Percentiles rank a stretch among this genome's conserved stretches.
Conservation (phyloP, 2,329 filamentous ascomycete genomes). For the Pseudopyricularia javanii region DNA sequence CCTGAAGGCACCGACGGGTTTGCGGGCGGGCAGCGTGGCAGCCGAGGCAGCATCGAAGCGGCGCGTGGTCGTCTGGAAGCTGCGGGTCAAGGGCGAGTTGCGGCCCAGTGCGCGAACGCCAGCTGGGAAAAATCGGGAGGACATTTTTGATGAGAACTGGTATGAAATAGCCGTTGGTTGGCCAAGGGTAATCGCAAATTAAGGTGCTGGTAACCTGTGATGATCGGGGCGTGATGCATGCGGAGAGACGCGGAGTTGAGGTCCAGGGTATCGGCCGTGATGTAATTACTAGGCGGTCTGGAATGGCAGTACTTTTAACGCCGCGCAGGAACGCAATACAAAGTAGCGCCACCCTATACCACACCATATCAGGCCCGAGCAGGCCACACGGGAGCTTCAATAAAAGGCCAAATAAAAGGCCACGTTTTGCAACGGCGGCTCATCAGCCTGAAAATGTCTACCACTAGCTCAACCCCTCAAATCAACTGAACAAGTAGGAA, state of each 20-base stretch:
- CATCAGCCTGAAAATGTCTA: background rate
- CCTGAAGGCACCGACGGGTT: slow-evolving; percentile 48
- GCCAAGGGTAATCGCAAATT: background rate
- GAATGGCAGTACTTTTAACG: background rate
- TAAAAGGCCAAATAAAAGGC: background rate
- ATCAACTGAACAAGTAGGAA: background rate
- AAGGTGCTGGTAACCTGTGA: background rate
- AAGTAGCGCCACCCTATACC: background rate
- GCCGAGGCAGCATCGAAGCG: slow-evolving; percentile 27
- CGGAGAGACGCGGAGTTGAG: background rate
- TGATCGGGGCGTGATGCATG: background rate
- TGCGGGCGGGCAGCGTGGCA: slow-evolving; percentile 39
- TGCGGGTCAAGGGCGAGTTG: slow-evolving; percentile 13
- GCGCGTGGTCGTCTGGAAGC: slow-evolving; percentile 37
- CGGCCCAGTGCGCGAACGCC: slow-evolving; percentile 22
- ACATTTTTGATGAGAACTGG: slow-evolving; percentile 21
- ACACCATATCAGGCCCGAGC: background rate
- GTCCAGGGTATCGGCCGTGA: background rate
- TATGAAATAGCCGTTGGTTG: background rate
- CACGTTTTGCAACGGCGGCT: background rate
- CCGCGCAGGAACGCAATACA: background rate
- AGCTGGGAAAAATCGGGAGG: slow-evolving; percentile 29
- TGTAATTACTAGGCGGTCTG: background rate
- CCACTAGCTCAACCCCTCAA: background rate
- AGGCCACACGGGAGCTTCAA: background rate